Evolutionary conservation across 768 basidiomycete genomes (phyloP).

Genomic region (Termitomyces eurrhizus): DNA sequence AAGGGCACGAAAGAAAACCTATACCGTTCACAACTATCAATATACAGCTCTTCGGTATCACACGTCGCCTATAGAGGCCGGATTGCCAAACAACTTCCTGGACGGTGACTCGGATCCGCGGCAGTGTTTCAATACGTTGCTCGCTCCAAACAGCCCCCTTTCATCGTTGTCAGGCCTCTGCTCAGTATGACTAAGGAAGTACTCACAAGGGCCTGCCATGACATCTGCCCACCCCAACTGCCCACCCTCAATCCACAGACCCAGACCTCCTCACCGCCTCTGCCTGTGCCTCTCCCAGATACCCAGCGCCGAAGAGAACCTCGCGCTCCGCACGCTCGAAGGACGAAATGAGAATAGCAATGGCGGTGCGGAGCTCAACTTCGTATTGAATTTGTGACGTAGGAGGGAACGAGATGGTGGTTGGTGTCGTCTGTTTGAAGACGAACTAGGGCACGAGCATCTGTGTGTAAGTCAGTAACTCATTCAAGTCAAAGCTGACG

Average conservation of each 20-base stretch:
- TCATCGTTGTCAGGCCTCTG: too few species aligned
- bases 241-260: slow-evolving; percentile 57
- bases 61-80: slow-evolving; percentile 64
- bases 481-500: too few species aligned
- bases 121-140: slow-evolving; percentile 60
- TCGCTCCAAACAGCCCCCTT: slow-evolving; percentile 68
- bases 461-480: slow-evolving; percentile 27
- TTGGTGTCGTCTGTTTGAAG: slow-evolving; percentile 68
- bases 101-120: slow-evolving; percentile 63
- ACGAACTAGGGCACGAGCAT: slow-evolving; percentile 62
- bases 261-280: slow-evolving; percentile 38
- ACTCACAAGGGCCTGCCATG: too few species aligned
- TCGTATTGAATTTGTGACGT: slow-evolving; percentile 47
- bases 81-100: slow-evolving; percentile 50
- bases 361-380: slow-evolving; percentile 47
- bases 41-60: slow-evolving; percentile 61
- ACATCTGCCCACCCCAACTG: slow-evolving; percentile 56
- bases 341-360: slow-evolving; percentile 48
- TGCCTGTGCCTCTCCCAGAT: slow-evolving; percentile 35
- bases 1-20: too few species aligned
- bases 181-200: too few species aligned
- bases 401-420: slow-evolving; percentile 61
- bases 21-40: too few species aligned
- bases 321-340: slow-evolving; percentile 55
- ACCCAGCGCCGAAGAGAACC: slow-evolving; percentile 34